Evolutionary conservation across 1,139 yeast species (phyloP), one percentile per base, ranked within the genome.

Genomic region (Suhomyces bokatorum): DNA sequence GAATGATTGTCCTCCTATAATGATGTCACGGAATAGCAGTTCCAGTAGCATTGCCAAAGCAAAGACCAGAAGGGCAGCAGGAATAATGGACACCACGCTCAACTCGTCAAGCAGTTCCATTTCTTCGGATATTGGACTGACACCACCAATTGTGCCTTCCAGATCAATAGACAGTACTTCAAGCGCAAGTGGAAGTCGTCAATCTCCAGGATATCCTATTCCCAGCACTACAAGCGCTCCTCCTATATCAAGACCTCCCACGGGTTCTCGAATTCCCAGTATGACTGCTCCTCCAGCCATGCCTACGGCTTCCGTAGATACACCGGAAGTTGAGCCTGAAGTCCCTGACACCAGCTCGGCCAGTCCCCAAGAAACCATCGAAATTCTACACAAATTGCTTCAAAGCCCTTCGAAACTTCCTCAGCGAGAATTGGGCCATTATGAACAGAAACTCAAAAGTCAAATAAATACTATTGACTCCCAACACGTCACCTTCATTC

Each of bases 1-100:
- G 79, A 74, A 74, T 48, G 79, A 74, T 52, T 71, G 76, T 53
- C 78, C 78, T 1, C 58, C 62, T 2, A 39, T 53, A 13, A 49
- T 56, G 41, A 28, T 52, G 20, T 40, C 51, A 12, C 42, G 48
- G 30, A 48, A 39, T 35, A 39, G 37, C 36, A 45, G 48, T 20
- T 35, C 44, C 6, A 35, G 29, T 15, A 33, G 38, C 26, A 17
- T 41, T 6, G 17, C 12, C 20, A 42, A 33, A 26, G 10, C 30
- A 12, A 32, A 27, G n/a, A 7, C 14, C 32, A 37, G 40, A 37
- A 37, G 40, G 26, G 34, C 38, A n/a, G 38, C 29, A 13, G 22
- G 15, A 14, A 24, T 34, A 13, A 34, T 34, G 29, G 36, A 24
- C 24, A n/a, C 15, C 10, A 24, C 15, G 7, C 12, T 14, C 10